Percentiles rank a stretch among this genome's conserved stretches.
These are phyloP conservation scores for Rehmannia glutinosa DNA, from an alignment of 257 asterid species.

Conservation along the genomic window DNA sequence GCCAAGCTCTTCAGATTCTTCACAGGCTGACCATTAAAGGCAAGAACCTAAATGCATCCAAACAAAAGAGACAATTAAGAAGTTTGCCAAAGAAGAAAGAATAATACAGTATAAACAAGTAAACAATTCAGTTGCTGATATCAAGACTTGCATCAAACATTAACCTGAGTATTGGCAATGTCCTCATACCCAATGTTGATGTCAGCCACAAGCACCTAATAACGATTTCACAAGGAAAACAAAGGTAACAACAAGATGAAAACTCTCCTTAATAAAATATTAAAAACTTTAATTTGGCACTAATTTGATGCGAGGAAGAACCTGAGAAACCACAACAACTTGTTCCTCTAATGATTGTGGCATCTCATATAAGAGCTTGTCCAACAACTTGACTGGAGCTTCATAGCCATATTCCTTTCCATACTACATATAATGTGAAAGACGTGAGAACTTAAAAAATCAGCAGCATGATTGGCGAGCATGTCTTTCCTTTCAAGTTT, in stretches of 20 bases:
- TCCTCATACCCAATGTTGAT: slow-evolving; percentile 93
- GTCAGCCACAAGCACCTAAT: slow-evolving; percentile 93
- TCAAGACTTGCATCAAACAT: slow-evolving; percentile 11
- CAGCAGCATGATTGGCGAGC: background rate
- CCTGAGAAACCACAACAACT: slow-evolving; percentile 96
- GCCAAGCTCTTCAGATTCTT: slow-evolving; percentile 88
- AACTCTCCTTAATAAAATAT: background rate
- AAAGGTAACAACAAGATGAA: slow-evolving; percentile 6
- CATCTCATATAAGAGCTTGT: slow-evolving; percentile 79
- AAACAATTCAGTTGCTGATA: background rate
- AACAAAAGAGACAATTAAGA: background rate
- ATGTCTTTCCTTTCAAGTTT: background rate
- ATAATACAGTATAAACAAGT: background rate
- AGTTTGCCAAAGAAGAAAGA: background rate
- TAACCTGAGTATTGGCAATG: slow-evolving; percentile 91
- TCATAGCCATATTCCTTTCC: slow-evolving; percentile 87
- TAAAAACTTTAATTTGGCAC: no score
- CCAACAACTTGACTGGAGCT: slow-evolving; percentile 94
- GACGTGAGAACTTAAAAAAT: slow-evolving; percentile 9
- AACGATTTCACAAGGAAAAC: slow-evolving; percentile 20
- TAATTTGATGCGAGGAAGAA: slow-evolving; percentile 20
- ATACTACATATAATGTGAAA: slow-evolving; percentile 44
- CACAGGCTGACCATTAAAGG: slow-evolving; percentile 82
- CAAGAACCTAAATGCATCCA: slow-evolving; percentile 51
- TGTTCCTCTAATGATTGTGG: slow-evolving; percentile 81